Evolutionary conservation across 805 yeast genomes (phyloP).

Genomic region (Jamesozyma piceae): DNA sequence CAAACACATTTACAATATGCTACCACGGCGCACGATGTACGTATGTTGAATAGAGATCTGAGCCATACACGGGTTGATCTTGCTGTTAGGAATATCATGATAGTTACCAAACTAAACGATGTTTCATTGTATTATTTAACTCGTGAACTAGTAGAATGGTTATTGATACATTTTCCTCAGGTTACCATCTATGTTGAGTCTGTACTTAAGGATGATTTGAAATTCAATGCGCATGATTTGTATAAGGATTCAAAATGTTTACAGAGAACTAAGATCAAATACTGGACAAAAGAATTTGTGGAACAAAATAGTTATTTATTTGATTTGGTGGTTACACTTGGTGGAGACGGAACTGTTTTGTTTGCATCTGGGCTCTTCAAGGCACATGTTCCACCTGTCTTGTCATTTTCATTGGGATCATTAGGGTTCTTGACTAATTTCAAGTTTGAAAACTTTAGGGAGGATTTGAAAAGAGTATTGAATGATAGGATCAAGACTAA

Average conservation of each 20-base stretch:
- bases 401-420: conserved; percentile 83
- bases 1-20: conserved; percentile 57
- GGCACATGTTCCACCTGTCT: conserved; percentile 79
- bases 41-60: conserved; percentile 63
- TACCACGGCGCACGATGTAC: conserved; percentile 72
- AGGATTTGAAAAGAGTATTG: conserved; percentile 47
- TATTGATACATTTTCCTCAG: conserved; percentile 36
- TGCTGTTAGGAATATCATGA: conserved; percentile 60
- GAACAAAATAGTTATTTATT: conserved; percentile 35
- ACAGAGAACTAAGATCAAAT: conserved; percentile 35
- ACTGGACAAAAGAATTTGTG: conserved; percentile 62
- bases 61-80: conserved; percentile 63
- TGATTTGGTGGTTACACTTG: conserved; percentile 79
- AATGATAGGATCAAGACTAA: conserved; percentile 67
- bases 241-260: conserved; percentile 36
- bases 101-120: conserved; percentile 86
- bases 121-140: conserved; percentile 67
- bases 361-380: conserved; percentile 83
- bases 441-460: conserved; percentile 62
- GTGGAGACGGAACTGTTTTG: conserved; percentile 95
- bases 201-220: conserved; percentile 48
- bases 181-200: conserved; percentile 64
- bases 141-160: conserved; percentile 72
- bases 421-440: conserved; percentile 88
- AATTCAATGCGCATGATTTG: conserved; percentile 54